Evolutionary conservation across 2,329 filamentous ascomycete genomes (phyloP).

Genomic region (Chalaropsis thielavioides): DNA sequence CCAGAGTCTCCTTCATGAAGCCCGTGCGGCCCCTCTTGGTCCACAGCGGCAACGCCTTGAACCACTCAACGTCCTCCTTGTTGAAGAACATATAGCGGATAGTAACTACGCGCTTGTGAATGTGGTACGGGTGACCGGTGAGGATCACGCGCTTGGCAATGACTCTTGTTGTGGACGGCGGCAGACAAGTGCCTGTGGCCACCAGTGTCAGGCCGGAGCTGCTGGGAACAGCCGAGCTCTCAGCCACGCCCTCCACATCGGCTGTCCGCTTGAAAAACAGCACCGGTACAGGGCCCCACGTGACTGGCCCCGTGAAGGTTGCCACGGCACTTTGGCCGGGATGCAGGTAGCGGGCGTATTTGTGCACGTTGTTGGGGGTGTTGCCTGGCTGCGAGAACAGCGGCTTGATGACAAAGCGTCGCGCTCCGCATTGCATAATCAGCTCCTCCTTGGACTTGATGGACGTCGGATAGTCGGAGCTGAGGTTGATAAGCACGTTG

Average conservation of each 20-base stretch:
- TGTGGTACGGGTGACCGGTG: conserved; percentile 94
- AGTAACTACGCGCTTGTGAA: conserved; percentile 94
- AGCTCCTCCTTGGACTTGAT: conserved; percentile 87
- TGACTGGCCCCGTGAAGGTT: conserved; percentile 76
- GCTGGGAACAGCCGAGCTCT: conserved; percentile 28
- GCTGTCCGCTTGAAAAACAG: conserved; percentile 65
- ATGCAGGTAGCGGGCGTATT: conserved; percentile 83
- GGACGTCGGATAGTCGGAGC: conserved; percentile 57
- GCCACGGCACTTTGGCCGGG: conserved; percentile 82
- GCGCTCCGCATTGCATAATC: conserved; percentile 78
- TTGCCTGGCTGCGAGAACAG: conserved; percentile 80
- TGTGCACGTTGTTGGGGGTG: conserved; percentile 93
- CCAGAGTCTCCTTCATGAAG: conserved; percentile 84
- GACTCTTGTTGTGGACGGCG: conserved; percentile 61
- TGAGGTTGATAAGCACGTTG: conserved; percentile 81
- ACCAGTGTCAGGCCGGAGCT: conserved; percentile 53
- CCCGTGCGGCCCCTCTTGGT: conserved; percentile 77
- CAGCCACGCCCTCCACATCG: conserved; percentile 26
- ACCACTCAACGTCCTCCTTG: conserved; percentile 87
- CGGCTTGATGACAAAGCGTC: conserved; percentile 76
- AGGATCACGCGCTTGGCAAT: conserved; percentile 89
- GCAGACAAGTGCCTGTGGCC: conserved; percentile 73
- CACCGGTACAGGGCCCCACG: conserved; percentile 82
- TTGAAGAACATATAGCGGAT: conserved; percentile 99
- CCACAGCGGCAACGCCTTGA: conserved; percentile 92